Evolutionary conservation across 2,329 filamentous ascomycete genomes (phyloP), one percentile per base, ranked within the genome.

Genomic region (Zymoseptoria tritici): DNA sequence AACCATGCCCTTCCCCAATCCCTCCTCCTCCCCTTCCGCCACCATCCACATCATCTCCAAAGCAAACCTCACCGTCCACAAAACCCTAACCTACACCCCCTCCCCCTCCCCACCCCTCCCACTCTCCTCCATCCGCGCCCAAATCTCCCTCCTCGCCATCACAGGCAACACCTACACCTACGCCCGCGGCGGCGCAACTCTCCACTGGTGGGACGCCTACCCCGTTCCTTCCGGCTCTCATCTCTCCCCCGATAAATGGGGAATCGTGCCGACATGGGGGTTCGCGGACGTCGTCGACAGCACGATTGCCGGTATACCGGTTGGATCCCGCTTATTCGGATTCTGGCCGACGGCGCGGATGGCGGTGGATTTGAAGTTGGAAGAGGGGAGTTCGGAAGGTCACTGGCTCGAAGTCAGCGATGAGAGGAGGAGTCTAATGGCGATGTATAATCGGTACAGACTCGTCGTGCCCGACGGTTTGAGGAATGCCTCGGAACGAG

Each of bases 181-280:
- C 50, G 70, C 70, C 20, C 64, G 63, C 49, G 19, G 65, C 13
- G 72, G 70, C 24, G 58, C 64, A 20, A 6, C 71, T 20, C 55
- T 70, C 22, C 66, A 66, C 29, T 74, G 74, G 74, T 81, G 79
- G 78, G 72, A 76, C 61, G 67, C 75, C 7, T 80, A 79, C 65
- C 79, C 76, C 0, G 71, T 78, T 0, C 78, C 77, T 0, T 11
- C 62, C 0, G 26, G 1, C 26, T 64, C 65, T 19, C 71, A 73
- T 46, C 78, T 78, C 0, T 52, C 65, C 0, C 68, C 70, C 1
- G 52, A 67, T 2, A 64, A 66, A n/a, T 81, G 78, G 71, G 79
- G 78, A 3, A 77, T 79, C 60, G 76, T 78, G 11, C 75, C 77
- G 49, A 76, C 74, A n/a, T 81, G 79, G 79, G 80, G 80, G 0